Conservation (phyloP, 2,329 filamentous ascomycete species). For the Chaetothyriales sp. region DNA sequence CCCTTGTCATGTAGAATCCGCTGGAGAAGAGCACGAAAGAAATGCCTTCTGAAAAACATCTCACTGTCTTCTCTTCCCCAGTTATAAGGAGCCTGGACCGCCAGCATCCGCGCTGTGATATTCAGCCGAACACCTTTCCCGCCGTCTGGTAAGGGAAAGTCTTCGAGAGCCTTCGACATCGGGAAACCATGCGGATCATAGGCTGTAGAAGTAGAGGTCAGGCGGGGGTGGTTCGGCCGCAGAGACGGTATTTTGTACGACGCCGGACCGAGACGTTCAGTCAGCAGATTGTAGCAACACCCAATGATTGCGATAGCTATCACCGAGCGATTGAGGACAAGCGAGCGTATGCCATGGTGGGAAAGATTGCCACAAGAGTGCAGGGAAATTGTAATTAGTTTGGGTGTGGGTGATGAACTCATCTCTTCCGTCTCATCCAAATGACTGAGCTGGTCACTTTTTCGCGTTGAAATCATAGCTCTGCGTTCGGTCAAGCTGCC, state of each 20-base stretch:
- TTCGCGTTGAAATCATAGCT: neutral
- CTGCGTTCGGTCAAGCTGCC: neutral
- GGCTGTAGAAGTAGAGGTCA: constrained; percentile 52
- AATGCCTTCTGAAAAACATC: constrained; percentile 80
- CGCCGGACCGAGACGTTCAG: constrained; percentile 72
- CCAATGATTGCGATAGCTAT: constrained; percentile 88
- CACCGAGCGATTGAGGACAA: constrained; percentile 70
- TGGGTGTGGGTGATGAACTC: constrained; percentile 1
- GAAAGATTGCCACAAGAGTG: constrained; percentile 97
- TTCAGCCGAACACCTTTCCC: constrained; percentile 62
- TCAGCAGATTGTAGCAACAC: constrained; percentile 95
- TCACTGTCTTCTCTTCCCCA: constrained; percentile 74
- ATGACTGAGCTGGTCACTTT: neutral
- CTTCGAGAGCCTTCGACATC: constrained; percentile 58
- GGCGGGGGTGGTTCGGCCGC: constrained; percentile 56
- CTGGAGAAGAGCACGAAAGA: constrained; percentile 80
- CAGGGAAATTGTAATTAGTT: constrained; percentile 70
- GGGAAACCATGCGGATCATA: constrained; percentile 85
- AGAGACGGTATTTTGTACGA: constrained; percentile 71
- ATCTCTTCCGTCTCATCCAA: neutral
- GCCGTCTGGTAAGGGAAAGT: constrained; percentile 31
- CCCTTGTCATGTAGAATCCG: constrained; percentile 79
- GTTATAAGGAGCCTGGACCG: constrained; percentile 84
- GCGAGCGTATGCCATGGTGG: constrained; percentile 77
- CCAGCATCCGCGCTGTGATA: constrained; percentile 96